Conservation (phyloP, 1,284 basidiomycete genomes). For the Boletellus dicymbophilus region DNA sequence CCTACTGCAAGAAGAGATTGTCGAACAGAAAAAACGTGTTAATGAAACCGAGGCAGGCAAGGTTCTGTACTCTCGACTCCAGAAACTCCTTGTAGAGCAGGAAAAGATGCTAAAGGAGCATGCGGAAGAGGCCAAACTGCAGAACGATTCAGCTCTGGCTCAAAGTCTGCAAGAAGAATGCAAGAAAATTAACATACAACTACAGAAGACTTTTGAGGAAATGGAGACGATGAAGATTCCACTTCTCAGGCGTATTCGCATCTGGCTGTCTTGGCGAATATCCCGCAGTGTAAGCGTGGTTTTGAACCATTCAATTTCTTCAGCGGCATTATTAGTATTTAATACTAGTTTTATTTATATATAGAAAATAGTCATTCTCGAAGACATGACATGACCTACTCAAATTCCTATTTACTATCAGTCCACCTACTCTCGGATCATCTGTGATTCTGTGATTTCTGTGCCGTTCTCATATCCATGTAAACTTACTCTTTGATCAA, state of each 20-base stretch:
- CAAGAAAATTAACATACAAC: conserved; percentile 3
- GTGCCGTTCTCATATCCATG: no score
- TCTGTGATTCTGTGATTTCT: no score
- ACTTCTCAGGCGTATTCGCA: conserved; percentile 12
- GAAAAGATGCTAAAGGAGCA: conserved; percentile 10
- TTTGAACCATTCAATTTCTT: background rate
- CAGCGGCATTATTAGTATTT: background rate
- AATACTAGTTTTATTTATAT: background rate
- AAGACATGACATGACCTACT: background rate
- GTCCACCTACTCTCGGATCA: no score
- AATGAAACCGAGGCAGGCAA: conserved; percentile 25
- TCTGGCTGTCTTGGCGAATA: conserved; percentile 7
- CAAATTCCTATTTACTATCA: no score
- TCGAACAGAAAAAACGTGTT: conserved; percentile 12
- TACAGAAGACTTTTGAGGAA: conserved; percentile 18
- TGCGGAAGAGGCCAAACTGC: conserved; percentile 11
- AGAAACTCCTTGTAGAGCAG: conserved; percentile 21
- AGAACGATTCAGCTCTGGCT: conserved; percentile 9
- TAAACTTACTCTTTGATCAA: no score
- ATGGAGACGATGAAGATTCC: conserved; percentile 21
- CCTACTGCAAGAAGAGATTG: conserved; percentile 25
- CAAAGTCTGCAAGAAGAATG: conserved; percentile 11
- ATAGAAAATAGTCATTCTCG: conserved; percentile 9
- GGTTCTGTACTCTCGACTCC: conserved; percentile 15
- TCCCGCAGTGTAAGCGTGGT: conserved; percentile 9